Evolutionary conservation across 352 stramenopile species (phyloP).

Genomic region (Phytophthora cryptogea): DNA sequence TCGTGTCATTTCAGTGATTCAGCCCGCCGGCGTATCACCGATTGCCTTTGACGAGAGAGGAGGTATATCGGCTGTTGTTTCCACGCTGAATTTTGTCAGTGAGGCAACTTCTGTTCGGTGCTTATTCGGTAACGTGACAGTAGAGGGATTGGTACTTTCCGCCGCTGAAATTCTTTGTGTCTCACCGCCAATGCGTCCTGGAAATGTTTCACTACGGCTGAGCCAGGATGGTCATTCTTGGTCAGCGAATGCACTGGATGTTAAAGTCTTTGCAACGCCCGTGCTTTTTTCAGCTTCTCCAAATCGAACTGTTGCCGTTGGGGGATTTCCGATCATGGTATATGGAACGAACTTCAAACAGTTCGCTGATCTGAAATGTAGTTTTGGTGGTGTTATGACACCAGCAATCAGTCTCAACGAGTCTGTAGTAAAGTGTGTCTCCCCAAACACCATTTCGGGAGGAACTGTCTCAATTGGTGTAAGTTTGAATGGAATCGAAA

Average conservation of each 20-base stretch:
- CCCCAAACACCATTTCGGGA: slow-evolving; percentile 15
- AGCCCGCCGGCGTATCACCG: slow-evolving; percentile 27
- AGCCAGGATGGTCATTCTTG: slow-evolving; percentile 46
- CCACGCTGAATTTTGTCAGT: slow-evolving; percentile 26
- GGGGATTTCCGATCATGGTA: slow-evolving; percentile 28
- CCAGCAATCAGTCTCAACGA: slow-evolving; percentile 33
- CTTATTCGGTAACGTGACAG: slow-evolving; percentile 34
- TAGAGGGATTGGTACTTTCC: slow-evolving; percentile 36
- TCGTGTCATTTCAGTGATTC: slow-evolving; percentile 35
- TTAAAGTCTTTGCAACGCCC: slow-evolving; percentile 39
- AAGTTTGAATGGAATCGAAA: slow-evolving; percentile 49
- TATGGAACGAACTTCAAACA: slow-evolving; percentile 47
- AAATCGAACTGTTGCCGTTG: slow-evolving; percentile 8
- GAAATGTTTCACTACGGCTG: slow-evolving; percentile 22
- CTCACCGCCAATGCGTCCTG: slow-evolving; percentile 32
- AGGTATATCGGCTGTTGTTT: slow-evolving; percentile 41
- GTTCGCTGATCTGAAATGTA: slow-evolving; percentile 36
- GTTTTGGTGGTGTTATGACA: slow-evolving; percentile 35
- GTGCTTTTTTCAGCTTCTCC: slow-evolving; percentile 35
- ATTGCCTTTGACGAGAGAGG: slow-evolving; percentile 51
- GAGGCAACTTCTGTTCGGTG: slow-evolving; percentile 36
- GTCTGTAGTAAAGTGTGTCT: slow-evolving; percentile 37
- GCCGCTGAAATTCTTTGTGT: slow-evolving; percentile 36
- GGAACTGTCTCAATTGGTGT: slow-evolving; percentile 26
- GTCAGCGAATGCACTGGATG: slow-evolving; percentile 33